A percentile compares a stretch with the other conserved stretches of the same genome.
These are phyloP conservation scores for Parathielavia hyrcaniae DNA, from an alignment of 495 filamentous ascomycete genomes.

Conservation along the genomic window DNA sequence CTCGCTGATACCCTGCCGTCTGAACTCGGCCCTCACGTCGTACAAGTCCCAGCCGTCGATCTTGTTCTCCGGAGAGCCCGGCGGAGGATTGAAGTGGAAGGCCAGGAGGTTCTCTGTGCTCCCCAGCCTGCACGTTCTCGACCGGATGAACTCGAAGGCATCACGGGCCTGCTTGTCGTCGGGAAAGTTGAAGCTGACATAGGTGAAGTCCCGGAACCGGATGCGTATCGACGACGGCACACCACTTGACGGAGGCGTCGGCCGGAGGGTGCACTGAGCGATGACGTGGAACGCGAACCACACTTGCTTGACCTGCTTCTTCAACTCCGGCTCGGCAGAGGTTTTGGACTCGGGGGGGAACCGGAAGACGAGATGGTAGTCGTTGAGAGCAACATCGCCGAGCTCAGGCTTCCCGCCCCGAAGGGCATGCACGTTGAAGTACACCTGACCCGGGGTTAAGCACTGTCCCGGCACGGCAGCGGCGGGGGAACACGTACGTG, in stretches of 20 bases:
- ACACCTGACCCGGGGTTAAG: conserved; percentile 27
- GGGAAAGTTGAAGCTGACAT: conserved; percentile 81
- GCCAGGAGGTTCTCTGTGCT: conserved; percentile 87
- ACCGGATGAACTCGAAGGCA: conserved; percentile 81
- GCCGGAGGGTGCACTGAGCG: conserved; percentile 62
- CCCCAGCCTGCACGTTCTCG: conserved; percentile 74
- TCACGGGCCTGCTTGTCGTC: conserved; percentile 70
- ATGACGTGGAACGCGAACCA: conserved; percentile 97
- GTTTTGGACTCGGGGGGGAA: conserved; percentile 30
- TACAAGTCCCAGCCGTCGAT: conserved; percentile 86
- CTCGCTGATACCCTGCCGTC: conserved; percentile 71
- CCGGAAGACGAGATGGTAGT: conserved; percentile 38
- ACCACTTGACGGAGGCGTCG: conserved; percentile 62
- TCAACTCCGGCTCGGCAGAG: conserved; percentile 30
- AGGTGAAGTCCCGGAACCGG: conserved; percentile 86
- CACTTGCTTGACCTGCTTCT: conserved; percentile 56
- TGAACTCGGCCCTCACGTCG: conserved; percentile 73
- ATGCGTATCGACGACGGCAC: conserved; percentile 78
- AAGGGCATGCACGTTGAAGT: conserved; percentile 40
- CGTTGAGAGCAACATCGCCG: conserved; percentile 42
- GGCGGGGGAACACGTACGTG: conserved; percentile 23
- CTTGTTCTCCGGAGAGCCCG: conserved; percentile 56
- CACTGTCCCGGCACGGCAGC: conserved; percentile 15
- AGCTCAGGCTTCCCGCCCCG: conserved; percentile 37
- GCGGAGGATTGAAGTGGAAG: conserved; percentile 71